Evolutionary conservation across 192 early-diverging fungal genomes (phyloP).

Genomic region (Glomus cerebriforme): DNA sequence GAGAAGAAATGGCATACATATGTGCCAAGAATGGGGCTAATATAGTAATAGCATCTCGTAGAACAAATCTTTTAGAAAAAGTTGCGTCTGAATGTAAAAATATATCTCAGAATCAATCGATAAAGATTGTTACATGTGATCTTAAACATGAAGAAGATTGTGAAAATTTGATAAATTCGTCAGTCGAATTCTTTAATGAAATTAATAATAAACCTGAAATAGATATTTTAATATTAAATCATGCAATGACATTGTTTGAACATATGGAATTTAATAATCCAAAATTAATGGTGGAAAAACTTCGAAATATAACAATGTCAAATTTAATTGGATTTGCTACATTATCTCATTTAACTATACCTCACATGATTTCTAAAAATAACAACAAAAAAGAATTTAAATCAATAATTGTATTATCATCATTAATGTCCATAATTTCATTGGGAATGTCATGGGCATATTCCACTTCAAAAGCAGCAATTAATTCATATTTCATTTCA

Average conservation of each 20-base stretch:
- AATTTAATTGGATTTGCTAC: slow-evolving; percentile 19
- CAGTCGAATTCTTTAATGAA: slow-evolving; percentile 1
- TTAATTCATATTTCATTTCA: slow-evolving; percentile 11
- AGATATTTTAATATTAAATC: slow-evolving; percentile 20
- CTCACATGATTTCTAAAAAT: neutral
- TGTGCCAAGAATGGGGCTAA: neutral
- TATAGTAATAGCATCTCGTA: slow-evolving; percentile 6
- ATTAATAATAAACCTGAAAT: neutral
- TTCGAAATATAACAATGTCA: neutral
- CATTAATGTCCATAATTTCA: slow-evolving; percentile 4
- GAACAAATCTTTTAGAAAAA: slow-evolving; percentile 6
- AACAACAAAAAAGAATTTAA: neutral
- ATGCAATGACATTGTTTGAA: neutral
- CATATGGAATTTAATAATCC: neutral
- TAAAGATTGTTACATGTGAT: slow-evolving; percentile 14
- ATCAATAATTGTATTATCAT: neutral
- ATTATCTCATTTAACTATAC: neutral
- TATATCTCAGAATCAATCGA: neutral
- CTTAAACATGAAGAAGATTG: slow-evolving; percentile 2
- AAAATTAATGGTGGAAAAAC: neutral
- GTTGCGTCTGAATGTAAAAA: neutral
- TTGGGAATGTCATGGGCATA: slow-evolving; percentile 20
- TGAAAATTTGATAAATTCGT: neutral
- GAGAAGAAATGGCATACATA: slow-evolving; percentile 10
- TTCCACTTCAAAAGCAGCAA: slow-evolving; percentile 2